Evolutionary conservation across 2,329 filamentous ascomycete species (phyloP).

Genomic region (Leptographium flavum): DNA sequence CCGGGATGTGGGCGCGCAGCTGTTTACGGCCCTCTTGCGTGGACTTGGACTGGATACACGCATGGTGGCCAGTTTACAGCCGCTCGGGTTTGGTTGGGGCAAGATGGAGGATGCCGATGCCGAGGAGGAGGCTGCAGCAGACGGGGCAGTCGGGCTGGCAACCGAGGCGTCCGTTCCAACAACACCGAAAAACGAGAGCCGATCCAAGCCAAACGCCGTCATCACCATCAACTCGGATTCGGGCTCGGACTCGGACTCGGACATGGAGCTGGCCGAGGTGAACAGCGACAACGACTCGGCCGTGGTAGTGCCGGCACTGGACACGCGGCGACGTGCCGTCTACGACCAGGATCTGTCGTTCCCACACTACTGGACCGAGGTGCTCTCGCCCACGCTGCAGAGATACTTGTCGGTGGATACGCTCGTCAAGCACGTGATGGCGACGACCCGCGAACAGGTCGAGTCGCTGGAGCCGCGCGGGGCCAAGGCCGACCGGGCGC

Average conservation of each 20-base stretch:
- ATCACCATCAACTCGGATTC: not conserved
- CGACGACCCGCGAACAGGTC: conserved; percentile 56
- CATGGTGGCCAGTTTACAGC: conserved; percentile 73
- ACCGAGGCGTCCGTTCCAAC: not conserved
- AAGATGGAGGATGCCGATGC: conserved; percentile 64
- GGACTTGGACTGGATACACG: conserved; percentile 70
- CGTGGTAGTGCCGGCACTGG: conserved; percentile 36
- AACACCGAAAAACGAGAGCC: not conserved
- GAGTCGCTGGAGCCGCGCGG: conserved; percentile 72
- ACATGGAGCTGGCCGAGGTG: conserved; percentile 32
- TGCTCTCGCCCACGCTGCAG: conserved; percentile 66
- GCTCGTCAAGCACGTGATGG: conserved; percentile 52
- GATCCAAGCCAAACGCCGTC: not conserved
- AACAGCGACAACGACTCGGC: conserved; percentile 46
- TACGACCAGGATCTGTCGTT: conserved; percentile 68
- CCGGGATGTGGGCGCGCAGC: conserved; percentile 72
- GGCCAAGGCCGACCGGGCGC: conserved; percentile 66
- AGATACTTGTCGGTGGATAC: conserved; percentile 70
- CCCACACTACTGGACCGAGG: conserved; percentile 89
- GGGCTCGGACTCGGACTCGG: conserved; percentile 19
- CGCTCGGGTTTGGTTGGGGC: conserved; percentile 80
- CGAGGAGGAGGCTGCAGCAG: conserved; percentile 23
- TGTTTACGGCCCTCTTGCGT: conserved; percentile 76
- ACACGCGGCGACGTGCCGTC: conserved; percentile 7
- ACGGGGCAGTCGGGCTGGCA: conserved; percentile 1